These are phyloP conservation scores for Teratosphaeria zuluensis DNA, from an alignment of 2,329 filamentous ascomycete genomes.

Conservation along the genomic window DNA sequence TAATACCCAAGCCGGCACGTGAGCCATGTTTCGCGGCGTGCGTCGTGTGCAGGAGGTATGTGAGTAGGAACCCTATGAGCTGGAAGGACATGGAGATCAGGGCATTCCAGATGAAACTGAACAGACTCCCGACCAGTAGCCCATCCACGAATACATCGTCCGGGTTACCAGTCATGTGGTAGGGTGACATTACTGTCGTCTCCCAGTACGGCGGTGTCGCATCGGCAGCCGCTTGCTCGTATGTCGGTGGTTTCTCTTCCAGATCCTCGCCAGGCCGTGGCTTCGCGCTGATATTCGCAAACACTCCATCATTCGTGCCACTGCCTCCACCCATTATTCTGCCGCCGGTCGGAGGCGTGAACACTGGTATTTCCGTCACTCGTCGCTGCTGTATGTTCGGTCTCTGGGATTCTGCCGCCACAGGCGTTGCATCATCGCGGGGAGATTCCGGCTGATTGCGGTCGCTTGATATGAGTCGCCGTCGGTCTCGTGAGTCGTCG, in stretches of 20 bases:
- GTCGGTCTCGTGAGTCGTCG: conserved; percentile 69
- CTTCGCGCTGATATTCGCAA: conserved; percentile 87
- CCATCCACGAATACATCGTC: conserved; percentile 97
- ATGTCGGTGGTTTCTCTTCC: conserved; percentile 93
- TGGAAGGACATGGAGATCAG: conserved; percentile 98
- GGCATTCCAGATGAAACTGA: conserved; percentile 82
- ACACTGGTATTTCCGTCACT: conserved; percentile 42
- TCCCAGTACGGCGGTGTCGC: conserved; percentile 98
- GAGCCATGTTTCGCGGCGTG: conserved; percentile 98
- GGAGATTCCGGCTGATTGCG: conserved; percentile 11
- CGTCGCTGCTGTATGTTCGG: conserved; percentile 19
- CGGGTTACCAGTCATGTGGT: conserved; percentile 71
- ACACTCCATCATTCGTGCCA: conserved; percentile 83
- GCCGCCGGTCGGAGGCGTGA: conserved; percentile 31
- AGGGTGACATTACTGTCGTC: conserved; percentile 91
- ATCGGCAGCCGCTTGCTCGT: conserved; percentile 96
- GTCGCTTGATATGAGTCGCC: conserved; percentile 70
- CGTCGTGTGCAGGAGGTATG: conserved; percentile 93
- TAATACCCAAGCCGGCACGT: conserved; percentile 86
- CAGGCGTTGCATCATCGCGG: background rate
- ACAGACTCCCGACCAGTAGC: conserved; percentile 79
- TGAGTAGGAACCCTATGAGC: conserved; percentile 92
- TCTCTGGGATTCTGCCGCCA: background rate
- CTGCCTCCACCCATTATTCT: conserved; percentile 60
- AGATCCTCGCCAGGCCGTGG: conserved; percentile 71